Percentiles rank a stretch among this genome's conserved stretches.
Evolutionary conservation across 2,329 filamentous ascomycete species (phyloP).

Genomic region (Metarhizium guizhouense): DNA sequence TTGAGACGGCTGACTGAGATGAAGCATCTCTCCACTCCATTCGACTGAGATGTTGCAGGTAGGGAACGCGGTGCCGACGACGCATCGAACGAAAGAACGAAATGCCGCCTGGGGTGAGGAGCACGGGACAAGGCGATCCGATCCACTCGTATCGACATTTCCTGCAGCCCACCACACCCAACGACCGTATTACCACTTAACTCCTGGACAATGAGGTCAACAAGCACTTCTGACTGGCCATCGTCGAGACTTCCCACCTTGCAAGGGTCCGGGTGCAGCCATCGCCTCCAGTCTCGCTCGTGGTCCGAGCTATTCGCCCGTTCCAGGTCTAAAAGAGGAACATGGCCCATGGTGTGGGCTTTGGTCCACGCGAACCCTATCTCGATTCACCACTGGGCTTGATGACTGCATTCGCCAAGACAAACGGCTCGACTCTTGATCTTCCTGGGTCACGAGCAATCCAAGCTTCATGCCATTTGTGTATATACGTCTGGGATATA

Average conservation of each 20-base stretch:
- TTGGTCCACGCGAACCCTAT: not conserved
- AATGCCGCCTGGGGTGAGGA: not conserved
- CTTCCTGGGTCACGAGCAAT: not conserved
- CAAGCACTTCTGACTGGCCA: no score
- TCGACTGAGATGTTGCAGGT: not conserved
- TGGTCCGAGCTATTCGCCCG: not conserved
- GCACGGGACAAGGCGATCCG: not conserved
- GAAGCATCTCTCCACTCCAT: no score
- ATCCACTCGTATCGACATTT: not conserved
- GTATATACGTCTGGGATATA: no score
- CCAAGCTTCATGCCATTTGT: no score
- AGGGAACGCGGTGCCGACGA: not conserved
- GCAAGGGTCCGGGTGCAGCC: not conserved
- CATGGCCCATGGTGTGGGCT: not conserved
- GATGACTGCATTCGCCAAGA: not conserved
- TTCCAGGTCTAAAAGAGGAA: not conserved
- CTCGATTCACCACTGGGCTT: not conserved
- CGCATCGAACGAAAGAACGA: not conserved
- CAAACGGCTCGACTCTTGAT: not conserved
- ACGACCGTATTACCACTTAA: no score
- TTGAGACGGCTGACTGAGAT: no score
- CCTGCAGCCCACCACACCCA: no score
- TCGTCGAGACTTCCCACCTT: not conserved
- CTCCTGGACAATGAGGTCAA: no score
- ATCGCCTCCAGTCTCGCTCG: not conserved